These are phyloP conservation scores for Musa acuminata DNA, from an alignment of 176 grass and related monocot genomes.

Conservation along the genomic window DNA sequence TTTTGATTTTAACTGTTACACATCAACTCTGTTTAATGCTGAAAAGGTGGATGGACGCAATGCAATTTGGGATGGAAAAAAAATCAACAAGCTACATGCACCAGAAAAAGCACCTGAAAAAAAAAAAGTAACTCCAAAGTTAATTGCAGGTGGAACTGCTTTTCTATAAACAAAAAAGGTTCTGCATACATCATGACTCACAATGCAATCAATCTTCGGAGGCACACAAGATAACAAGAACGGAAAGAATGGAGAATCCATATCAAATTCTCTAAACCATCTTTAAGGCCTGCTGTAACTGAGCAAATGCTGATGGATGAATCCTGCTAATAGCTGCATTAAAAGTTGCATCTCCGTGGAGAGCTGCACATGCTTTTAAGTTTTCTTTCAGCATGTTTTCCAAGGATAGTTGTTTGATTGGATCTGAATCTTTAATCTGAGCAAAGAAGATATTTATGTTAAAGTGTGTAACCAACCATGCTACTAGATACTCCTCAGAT, in stretches of 20 bases:
- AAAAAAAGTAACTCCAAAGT: background rate
- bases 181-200: background rate
- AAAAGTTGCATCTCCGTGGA: constrained; percentile 77
- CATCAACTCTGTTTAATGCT: background rate
- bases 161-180: too few species aligned
- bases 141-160: background rate
- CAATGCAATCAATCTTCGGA: background rate
- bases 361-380: constrained; percentile 72
- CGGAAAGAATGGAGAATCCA: background rate
- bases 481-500: background rate
- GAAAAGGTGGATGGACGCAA: background rate
- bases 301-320: constrained; percentile 87
- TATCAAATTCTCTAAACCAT: constrained; percentile 32
- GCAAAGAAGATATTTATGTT: background rate
- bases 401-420: constrained; percentile 78
- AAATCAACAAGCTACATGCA: background rate
- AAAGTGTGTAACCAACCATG: background rate
- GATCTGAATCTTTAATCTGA: constrained; percentile 48
- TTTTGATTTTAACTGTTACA: background rate
- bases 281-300: constrained; percentile 86
- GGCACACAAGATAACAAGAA: background rate
- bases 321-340: constrained; percentile 84
- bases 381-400: constrained; percentile 75
- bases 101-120: constrained; percentile 2
- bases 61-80: background rate